These are phyloP conservation scores for Theobroma cacao DNA, from an alignment of 345 rosid genomes.

Conservation along the genomic window DNA sequence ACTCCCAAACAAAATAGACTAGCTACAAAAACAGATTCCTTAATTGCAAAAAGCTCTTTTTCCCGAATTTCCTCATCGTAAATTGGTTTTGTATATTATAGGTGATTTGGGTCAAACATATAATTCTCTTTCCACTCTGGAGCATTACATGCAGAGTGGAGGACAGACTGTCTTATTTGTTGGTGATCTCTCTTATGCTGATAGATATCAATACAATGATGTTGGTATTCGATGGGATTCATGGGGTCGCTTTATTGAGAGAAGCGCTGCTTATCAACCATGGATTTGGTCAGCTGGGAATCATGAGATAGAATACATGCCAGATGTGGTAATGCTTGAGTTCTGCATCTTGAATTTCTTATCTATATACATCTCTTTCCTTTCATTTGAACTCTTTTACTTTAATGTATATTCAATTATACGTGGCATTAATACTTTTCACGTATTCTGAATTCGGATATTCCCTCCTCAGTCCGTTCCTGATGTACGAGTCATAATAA, in stretches of 20 bases:
- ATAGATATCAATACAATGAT: conserved; percentile 71
- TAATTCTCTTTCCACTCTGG: conserved; percentile 86
- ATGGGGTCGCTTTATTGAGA: conserved; percentile 92
- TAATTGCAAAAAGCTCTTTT: neutral
- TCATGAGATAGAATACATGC: conserved; percentile 92
- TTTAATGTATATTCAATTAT: neutral
- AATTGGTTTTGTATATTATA: conserved; percentile 27
- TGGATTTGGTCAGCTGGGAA: conserved; percentile 98
- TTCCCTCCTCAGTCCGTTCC: neutral
- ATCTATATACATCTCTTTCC: neutral
- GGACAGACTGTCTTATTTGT: conserved; percentile 81
- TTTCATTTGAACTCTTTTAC: neutral
- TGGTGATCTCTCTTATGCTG: conserved; percentile 97
- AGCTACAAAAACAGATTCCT: neutral
- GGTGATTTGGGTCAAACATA: conserved; percentile 98
- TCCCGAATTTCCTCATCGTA: neutral
- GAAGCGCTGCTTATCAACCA: conserved; percentile 89
- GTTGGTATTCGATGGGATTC: conserved; percentile 90
- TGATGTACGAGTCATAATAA: neutral
- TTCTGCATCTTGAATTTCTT: neutral
- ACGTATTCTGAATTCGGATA: neutral
- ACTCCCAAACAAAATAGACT: neutral
- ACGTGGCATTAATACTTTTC: neutral
- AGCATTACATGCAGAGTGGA: conserved; percentile 84
- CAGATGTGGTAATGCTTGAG: conserved; percentile 64